Evolutionary conservation across 148 eudicot genomes (phyloP).

Genomic region (Dianthus caryophyllus): DNA sequence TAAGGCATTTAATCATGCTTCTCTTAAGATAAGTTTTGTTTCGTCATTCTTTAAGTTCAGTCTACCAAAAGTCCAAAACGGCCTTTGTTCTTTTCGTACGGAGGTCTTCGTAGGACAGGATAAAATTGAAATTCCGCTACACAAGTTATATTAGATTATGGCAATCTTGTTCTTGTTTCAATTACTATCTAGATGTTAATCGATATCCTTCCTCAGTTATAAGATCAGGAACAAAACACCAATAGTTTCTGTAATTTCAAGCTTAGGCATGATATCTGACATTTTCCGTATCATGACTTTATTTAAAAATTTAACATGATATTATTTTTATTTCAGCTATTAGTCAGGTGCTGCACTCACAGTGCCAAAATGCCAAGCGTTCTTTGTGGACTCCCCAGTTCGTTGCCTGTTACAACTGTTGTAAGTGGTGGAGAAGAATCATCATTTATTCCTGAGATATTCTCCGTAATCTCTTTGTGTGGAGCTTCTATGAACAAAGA

Average conservation of each 20-base stretch:
- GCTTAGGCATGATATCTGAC: background rate
- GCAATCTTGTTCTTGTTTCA: background rate
- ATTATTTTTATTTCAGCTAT: constrained; percentile 52
- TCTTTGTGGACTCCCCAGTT: constrained; percentile 87
- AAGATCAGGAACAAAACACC: constrained; percentile 4
- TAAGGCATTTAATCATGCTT: background rate
- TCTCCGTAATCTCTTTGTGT: constrained; percentile 61
- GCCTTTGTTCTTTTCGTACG: background rate
- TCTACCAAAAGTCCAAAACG: background rate
- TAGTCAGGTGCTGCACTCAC: constrained; percentile 71
- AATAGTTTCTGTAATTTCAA: background rate
- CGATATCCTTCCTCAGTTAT: background rate
- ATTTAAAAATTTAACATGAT: background rate
- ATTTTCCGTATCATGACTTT: no score
- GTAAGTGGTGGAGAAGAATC: constrained; percentile 96
- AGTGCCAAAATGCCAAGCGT: constrained; percentile 52
- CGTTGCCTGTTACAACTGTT: constrained; percentile 73
- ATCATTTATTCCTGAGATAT: constrained; percentile 87
- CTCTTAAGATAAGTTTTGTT: background rate
- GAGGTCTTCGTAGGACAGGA: no score
- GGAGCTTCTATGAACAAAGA: constrained; percentile 55
- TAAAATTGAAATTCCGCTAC: no score
- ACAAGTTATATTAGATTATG: no score
- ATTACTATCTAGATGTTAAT: background rate
- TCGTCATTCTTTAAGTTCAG: background rate